Base-by-base conservation (phyloP, 2,329 filamentous ascomycete genomes). In the Diaporthe citrichinensis region DNA sequence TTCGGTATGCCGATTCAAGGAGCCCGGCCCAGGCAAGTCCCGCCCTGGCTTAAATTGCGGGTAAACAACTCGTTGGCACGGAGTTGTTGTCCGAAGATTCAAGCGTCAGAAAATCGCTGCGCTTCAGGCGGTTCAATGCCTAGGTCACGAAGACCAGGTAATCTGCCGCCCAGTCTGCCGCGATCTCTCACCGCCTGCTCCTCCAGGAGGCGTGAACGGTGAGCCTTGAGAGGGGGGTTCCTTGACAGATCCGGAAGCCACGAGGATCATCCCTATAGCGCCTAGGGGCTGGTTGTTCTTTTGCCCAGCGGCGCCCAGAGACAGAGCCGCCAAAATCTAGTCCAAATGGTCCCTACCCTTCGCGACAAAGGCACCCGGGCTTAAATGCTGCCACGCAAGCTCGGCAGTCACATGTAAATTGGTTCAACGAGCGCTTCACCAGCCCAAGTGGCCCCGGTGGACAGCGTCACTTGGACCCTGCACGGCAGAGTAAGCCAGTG, bases 41-140 rank as follows among this genome's bases (percentile, higher is more conserved):
- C 58, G 49, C 59, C 67, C 41, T 49, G 25, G 28, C 25, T 51
- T 59, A 72, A 53, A 62, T 71, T 73, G 65, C 57, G 74, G 65
- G 65, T 68, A 51, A 68, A 51, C 31, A 31, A 68, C 23, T 25
- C 28, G 62, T 53, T 53, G 62, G 62, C 62, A 39, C 65, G 72
- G 74, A 76, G 65, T 51, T 49, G 69, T 74, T 49, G 41, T 39
- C 65, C 75, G 75, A 76, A 67, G 57, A 68, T 53, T 58, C 51
- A 65, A 74, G n/a, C 20, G 49, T 57, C 65, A 44, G 44, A 23
- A 65, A 46, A 31, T 41, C 46, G 41, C 23, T 20, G 71, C 74
- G 71, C 71, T 53, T 61, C 51, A 25, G 61, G 69, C 65, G 65
- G 65, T n/a, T 69, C 49, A 69, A 41, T 55, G 49, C 49, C 57